Conservation (phyloP, 495 filamentous ascomycete genomes). For the Talaromyces trachyspermus region DNA sequence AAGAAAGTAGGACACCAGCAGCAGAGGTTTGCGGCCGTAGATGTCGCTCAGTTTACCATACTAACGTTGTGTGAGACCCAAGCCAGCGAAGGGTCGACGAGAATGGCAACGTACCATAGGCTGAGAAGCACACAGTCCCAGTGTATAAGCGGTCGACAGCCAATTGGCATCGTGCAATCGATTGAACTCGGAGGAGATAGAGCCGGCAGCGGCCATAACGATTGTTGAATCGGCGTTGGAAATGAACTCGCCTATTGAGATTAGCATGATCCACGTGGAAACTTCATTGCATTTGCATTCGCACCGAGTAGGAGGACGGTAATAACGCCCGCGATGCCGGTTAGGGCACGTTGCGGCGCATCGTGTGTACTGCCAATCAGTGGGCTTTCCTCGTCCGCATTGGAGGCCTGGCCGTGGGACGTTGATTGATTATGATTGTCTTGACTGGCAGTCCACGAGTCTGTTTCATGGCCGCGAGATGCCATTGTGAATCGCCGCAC, state of each 20-base stretch:
- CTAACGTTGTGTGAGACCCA: conserved; percentile 10
- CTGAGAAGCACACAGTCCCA: conserved; percentile 54
- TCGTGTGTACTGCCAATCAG: not conserved
- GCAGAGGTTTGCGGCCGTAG: conserved; percentile 35
- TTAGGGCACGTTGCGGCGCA: too few species aligned
- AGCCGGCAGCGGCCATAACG: conserved; percentile 53
- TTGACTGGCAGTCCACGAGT: too few species aligned
- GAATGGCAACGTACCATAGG: conserved; percentile 42
- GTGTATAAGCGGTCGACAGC: conserved; percentile 57
- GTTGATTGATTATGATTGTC: not conserved
- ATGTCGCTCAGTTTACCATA: conserved; percentile 43
- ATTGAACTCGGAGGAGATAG: conserved; percentile 61
- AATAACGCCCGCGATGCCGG: conserved; percentile 25
- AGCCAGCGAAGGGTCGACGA: not conserved
- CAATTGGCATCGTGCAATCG: conserved; percentile 52
- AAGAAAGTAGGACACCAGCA: conserved; percentile 34
- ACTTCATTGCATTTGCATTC: not conserved
- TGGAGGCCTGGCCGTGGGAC: too few species aligned
- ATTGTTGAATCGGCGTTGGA: conserved; percentile 56
- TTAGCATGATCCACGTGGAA: not conserved
- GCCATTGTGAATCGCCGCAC: too few species aligned
- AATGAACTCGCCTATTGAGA: conserved; percentile 52
- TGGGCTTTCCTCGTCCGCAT: not conserved
- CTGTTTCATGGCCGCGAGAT: too few species aligned
- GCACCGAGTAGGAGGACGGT: conserved; percentile 31